phyloP scores from a whole-genome alignment of 306 rosid genomes.

The Heteromeles arbutifolia region DNA sequence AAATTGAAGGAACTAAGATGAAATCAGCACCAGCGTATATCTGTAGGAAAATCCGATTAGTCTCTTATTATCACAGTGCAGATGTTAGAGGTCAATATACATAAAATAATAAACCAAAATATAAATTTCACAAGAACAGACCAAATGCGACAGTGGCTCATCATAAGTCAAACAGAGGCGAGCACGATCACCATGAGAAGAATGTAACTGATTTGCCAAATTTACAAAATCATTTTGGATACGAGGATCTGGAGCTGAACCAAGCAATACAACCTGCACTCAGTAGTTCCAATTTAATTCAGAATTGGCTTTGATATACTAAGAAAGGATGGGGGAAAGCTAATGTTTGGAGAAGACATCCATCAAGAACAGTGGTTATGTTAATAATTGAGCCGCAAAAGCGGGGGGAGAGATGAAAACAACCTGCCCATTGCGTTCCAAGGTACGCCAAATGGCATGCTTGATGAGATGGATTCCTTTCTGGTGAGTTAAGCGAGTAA shows the following conservation, averaged over 20 bases:
- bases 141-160: slow-evolving; percentile 98
- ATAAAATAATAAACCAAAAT: not conserved
- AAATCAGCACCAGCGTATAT: slow-evolving; percentile 96
- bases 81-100: slow-evolving; percentile 7
- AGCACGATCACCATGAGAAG: slow-evolving; percentile 51
- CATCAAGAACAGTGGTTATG: not conserved
- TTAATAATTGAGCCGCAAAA: not conserved
- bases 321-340: slow-evolving; percentile 1
- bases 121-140: slow-evolving; percentile 28
- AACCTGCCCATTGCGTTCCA: slow-evolving; percentile 93
- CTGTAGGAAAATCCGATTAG: slow-evolving; percentile 28
- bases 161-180: slow-evolving; percentile 85
- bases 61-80: not conserved
- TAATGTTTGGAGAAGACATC: not conserved
- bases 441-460: slow-evolving; percentile 70
- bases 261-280: slow-evolving; percentile 86
- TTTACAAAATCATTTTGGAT: slow-evolving; percentile 85
- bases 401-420: slow-evolving; percentile 8
- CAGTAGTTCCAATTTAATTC: not conserved
- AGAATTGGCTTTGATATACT: not conserved
- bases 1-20: slow-evolving; percentile 90
- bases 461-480: slow-evolving; percentile 98
- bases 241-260: slow-evolving; percentile 98
- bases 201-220: slow-evolving; percentile 67
- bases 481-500: slow-evolving; percentile 86